Percentiles rank a stretch among this genome's conserved stretches.
These are phyloP conservation scores for Cornus florida DNA, from an alignment of 148 eudicot genomes.

Conservation along the genomic window DNA sequence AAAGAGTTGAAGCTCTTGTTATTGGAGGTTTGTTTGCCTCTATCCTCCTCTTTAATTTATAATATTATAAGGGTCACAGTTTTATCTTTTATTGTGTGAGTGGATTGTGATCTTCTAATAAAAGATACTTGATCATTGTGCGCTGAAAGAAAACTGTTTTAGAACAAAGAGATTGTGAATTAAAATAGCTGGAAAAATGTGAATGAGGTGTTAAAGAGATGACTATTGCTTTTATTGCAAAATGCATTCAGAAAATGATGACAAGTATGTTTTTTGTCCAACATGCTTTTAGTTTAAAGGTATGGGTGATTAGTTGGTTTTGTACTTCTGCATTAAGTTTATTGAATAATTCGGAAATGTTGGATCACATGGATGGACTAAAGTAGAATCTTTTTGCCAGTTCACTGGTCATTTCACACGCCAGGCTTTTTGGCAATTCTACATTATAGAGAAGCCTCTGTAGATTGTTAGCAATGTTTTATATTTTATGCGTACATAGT, in stretches of 20 bases:
- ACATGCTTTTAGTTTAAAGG: neutral
- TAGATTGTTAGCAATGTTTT: too few species aligned
- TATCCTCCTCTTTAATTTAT: neutral
- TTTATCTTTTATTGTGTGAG: neutral
- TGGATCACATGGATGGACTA: too few species aligned
- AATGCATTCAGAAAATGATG: neutral
- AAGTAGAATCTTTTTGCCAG: too few species aligned
- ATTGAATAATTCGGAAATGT: too few species aligned
- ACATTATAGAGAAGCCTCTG: too few species aligned
- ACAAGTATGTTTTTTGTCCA: neutral
- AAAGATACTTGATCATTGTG: neutral
- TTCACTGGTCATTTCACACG: too few species aligned
- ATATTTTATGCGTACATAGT: too few species aligned
- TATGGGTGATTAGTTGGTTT: too few species aligned
- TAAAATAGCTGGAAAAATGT: neutral
- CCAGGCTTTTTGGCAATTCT: too few species aligned
- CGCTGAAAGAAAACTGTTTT: neutral
- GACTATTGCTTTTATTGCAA: neutral
- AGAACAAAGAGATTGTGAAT: neutral
- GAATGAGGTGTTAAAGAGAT: neutral
- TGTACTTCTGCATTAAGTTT: too few species aligned
- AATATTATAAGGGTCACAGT: neutral
- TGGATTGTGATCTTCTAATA: neutral
- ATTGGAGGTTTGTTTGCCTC: constrained; percentile 66
- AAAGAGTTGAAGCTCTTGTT: constrained; percentile 88